phyloP scores from a whole-genome alignment of 495 filamentous ascomycete species.

The Aspergillus saccharolyticus region DNA sequence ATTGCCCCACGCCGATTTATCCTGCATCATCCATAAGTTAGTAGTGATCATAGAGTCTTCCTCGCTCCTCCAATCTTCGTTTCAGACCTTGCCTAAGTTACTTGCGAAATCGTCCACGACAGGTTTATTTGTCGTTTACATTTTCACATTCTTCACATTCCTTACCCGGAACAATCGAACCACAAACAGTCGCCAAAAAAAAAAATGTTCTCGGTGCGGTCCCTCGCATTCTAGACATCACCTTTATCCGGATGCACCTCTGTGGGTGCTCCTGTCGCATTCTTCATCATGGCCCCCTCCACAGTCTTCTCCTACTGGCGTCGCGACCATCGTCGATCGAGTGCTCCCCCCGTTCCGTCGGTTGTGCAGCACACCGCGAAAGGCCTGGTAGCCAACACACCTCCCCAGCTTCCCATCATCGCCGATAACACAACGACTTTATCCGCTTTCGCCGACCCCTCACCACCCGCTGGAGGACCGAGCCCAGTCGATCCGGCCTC shows the following conservation, averaged over 20 bases:
- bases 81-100: too few species aligned
- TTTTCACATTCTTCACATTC: background rate
- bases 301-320: constrained; percentile 49
- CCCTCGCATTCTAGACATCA: background rate
- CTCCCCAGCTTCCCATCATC: constrained; percentile 34
- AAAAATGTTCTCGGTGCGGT: background rate
- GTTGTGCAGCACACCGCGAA: constrained; percentile 23
- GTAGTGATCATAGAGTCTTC: too few species aligned
- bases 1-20: background rate
- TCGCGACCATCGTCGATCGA: constrained; percentile 42
- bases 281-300: constrained; percentile 36
- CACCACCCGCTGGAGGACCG: constrained; percentile 10
- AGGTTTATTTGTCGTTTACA: background rate
- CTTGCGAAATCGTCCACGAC: too few species aligned
- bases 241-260: background rate
- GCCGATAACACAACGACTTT: constrained; percentile 26
- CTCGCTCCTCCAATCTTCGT: background rate
- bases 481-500: constrained; percentile 21
- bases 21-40: background rate
- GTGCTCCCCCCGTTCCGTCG: constrained; percentile 30
- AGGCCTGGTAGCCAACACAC: constrained; percentile 22
- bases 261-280: constrained; percentile 12
- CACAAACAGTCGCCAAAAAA: background rate
- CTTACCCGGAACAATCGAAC: background rate
- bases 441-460: constrained; percentile 20